Base-by-base conservation (phyloP, 805 yeast species). In the Metschnikowia chrysomelidarum region DNA sequence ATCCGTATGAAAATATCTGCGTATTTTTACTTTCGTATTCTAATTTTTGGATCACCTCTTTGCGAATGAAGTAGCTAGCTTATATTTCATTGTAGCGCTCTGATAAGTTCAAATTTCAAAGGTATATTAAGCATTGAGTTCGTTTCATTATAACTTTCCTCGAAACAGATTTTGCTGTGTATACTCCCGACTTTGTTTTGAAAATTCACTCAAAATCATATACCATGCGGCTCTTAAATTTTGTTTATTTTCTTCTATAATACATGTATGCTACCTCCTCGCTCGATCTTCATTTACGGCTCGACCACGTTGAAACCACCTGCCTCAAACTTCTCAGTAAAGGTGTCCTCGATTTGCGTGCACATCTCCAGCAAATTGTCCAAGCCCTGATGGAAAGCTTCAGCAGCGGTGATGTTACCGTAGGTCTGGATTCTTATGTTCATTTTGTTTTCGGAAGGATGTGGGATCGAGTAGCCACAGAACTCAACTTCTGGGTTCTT, bases 381-480 rank as follows among this genome's bases (percentile, higher is more conserved):
- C 42, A 93, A 73, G 16, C 98, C 98, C 60, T 87, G 86, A 52
- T 87, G 89, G 27, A 93, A 71, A 1, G 96, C 98, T 59, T 91
- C 95, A 24, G 86, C 79, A 3, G 98, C 98, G 3, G 97, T 82
- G 46, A 78, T 74, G 41, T 64, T 65, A 32, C 83, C 96, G 56
- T 88, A 89, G 1, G 98, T 93, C 67, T 93, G 98, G 45, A 93
- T 87, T 65, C 98, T 79, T 38, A 93, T 60, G 64, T 93, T 87
- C 63, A 93, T 69, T 49, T 84, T 82, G 42, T 87, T 73, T 64
- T 93, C 98, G 22, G 96, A 86, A 13, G 98, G 98, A 63, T 93
- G 98, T 8, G 98, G 98, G 49, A 93, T 93, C 27, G 97, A 87
- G 66, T 93, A 93, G 38, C 98, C 98, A 57, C 98, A 91, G 60